Evolutionary conservation across 352 stramenopile species (phyloP).

Genomic region (Phytophthora vignae): DNA sequence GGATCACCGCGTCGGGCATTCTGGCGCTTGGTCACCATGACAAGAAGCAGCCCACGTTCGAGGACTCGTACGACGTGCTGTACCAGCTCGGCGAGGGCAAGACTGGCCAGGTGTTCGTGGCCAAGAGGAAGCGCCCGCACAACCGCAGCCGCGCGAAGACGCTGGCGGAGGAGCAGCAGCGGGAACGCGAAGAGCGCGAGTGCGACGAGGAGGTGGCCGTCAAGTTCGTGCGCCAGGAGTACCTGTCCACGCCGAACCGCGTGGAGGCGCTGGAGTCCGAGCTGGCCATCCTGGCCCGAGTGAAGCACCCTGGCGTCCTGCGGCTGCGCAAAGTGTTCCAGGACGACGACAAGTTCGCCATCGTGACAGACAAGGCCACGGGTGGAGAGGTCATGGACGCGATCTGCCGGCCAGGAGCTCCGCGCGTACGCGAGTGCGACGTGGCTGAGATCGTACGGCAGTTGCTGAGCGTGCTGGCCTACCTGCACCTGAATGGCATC

Average conservation of each 20-base stretch:
- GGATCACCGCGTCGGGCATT: conserved; percentile 7
- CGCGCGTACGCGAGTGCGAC: conserved; percentile 62
- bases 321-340: conserved; percentile 74
- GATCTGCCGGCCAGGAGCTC: conserved; percentile 36
- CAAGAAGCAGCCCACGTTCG: conserved; percentile 47
- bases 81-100: conserved; percentile 83
- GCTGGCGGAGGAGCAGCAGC: conserved; percentile 57
- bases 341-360: conserved; percentile 67
- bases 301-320: conserved; percentile 68
- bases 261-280: conserved; percentile 72
- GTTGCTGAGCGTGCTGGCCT: conserved; percentile 69
- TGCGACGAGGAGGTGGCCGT: conserved; percentile 66
- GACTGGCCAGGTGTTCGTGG: conserved; percentile 75
- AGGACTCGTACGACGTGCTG: conserved; percentile 73
- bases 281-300: conserved; percentile 61
- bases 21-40: conserved; percentile 19
- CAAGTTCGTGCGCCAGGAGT: conserved; percentile 74
- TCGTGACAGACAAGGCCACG: conserved; percentile 71
- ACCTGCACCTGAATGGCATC: conserved; percentile 77
- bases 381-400: conserved; percentile 77
- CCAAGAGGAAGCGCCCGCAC: conserved; percentile 35
- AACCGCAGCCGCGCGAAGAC: conserved; percentile 41
- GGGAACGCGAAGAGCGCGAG: conserved; percentile 62
- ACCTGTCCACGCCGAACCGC: conserved; percentile 75
- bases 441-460: conserved; percentile 71